Base-by-base conservation (phyloP, 306 rosid genomes). In the Potentilla sterilis region DNA sequence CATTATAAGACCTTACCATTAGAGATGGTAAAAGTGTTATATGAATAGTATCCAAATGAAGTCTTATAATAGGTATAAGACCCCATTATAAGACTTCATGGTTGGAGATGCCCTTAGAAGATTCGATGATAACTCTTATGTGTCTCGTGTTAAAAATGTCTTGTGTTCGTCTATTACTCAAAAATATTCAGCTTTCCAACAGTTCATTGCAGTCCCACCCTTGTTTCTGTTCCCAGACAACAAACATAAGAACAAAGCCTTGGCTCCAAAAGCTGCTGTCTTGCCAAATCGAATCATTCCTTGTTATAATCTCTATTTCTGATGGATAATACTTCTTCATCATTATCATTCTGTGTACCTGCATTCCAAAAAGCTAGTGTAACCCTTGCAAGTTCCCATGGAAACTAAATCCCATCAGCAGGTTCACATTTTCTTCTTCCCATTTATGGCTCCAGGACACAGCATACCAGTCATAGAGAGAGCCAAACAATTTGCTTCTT, bases 391-490 rank as follows among this genome's bases (percentile, higher is more conserved):
- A 57, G 37, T n/a, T 2, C 59, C 22, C 61, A 71, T 72, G 75
- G 75, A 72, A 37, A 72, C 48, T 32, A 38, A 54, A 38, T 22
- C 47, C n/a, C 42, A 3, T 21, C 41, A 18, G 13, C 77, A 48
- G 34, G 69, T 83, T 3, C 83, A 82, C 19, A 22, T 75, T 9
- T 21, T 35, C 49, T 49, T 75, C 43, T 7, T 75, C 12, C 79
- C 79, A 2, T 66, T 22, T 40, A 61, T 74, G 70, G 70, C 71
- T 44, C 70, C 35, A 32, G 70, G 78, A 34, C 78, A 72, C 35
- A 64, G 4, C 37, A 4, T 81, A 34, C 88, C 88, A 5, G 4
- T 5, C 5, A 42, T 78, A 2, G 78, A 84, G 22, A 70, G 58
- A 3, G 87, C 84, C 46, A 80, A 24, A 13, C 34, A 48, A 10